Base-by-base conservation (phyloP, 768 basidiomycete species). In the Amanita molliuscula region DNA sequence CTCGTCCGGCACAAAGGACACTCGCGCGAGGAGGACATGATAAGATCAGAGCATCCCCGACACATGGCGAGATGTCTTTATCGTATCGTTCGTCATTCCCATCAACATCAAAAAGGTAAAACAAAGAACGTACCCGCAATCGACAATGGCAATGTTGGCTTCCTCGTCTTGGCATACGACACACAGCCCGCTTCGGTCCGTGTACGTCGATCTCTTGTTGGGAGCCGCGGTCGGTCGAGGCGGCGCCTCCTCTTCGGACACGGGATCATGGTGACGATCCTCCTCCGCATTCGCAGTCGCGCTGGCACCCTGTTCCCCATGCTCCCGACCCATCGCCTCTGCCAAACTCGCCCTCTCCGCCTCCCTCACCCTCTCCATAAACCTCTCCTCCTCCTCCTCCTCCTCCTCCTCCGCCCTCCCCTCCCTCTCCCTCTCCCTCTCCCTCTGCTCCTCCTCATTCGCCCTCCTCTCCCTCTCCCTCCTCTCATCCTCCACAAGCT, bases 111-210 rank as follows among this genome's bases (percentile, higher is more conserved):
- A n/a, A n/a, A n/a, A n/a, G n/a, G n/a, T n/a, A 42, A 46, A 35
- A 3, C 16, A 11, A 15, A 21, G 9, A 38, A 77, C 84, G 38
- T 62, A 89, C 84, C 93, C 93, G 77, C 93, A 96, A 65, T 96
- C 93, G 10, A 95, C 86, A 48, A 92, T 81, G 2, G 91, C 93
- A 51, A 96, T 88, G 56, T 87, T 92, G 0, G 93, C 92, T 55
- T 95, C 92, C 52, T 92, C 88, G 54, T 96, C 93, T 60, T 94
- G 92, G 60, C 93, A 96, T 8, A 96, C 77, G 0, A 95, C 88
- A 62, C 93, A 96, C 4, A 93, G 65, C 1, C 93, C 91, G 7
- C 77, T 76, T 20, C 82, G 76, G 54, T 89, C 87, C 10, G 75
- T 61, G 34, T 69, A 65, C 1, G 71, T 63, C 1, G 64, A 4